Percentiles rank a stretch among this genome's conserved stretches.
Conservation (phyloP, 176 grass and related monocot genomes). For the Cenchrus purpureus region DNA sequence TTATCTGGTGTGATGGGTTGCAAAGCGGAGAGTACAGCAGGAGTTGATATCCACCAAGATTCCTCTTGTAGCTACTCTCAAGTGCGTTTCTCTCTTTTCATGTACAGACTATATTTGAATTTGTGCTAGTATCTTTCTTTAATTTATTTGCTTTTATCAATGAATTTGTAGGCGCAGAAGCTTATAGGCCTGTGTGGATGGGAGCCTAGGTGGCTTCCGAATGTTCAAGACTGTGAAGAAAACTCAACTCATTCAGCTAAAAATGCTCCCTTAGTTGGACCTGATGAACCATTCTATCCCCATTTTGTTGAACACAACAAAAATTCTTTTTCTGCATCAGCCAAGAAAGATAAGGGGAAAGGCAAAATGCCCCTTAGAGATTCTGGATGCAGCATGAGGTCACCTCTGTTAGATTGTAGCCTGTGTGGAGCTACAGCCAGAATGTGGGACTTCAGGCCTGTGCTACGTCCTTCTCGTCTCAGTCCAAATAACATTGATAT, state of each 20-base stretch:
- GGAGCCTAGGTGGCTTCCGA: slow-evolving; percentile 99
- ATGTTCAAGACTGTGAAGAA: slow-evolving; percentile 97
- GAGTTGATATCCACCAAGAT: slow-evolving; percentile 62
- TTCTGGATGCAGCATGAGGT: slow-evolving; percentile 77
- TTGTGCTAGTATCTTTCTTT: slow-evolving; percentile 27
- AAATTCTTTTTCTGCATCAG: slow-evolving; percentile 65
- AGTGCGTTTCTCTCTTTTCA: slow-evolving; percentile 52
- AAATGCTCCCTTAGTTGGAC: slow-evolving; percentile 62
- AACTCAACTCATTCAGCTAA: slow-evolving; percentile 85
- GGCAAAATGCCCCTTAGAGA: slow-evolving; percentile 70
- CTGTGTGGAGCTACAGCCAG: slow-evolving; percentile 88
- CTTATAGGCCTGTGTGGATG: slow-evolving; percentile 98
- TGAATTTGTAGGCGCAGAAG: slow-evolving; percentile 77
- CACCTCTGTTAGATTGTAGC: slow-evolving; percentile 90
- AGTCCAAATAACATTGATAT: slow-evolving; percentile 67
- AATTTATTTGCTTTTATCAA: slow-evolving; percentile 28
- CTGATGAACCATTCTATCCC: slow-evolving; percentile 45
- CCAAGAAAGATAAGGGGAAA: slow-evolving; percentile 80
- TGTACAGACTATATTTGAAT: slow-evolving; percentile 9
- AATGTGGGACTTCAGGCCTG: slow-evolving; percentile 76
- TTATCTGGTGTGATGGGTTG: slow-evolving; percentile 70
- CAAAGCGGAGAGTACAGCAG: slow-evolving; percentile 67
- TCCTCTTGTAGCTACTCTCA: slow-evolving; percentile 64
- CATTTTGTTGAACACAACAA: slow-evolving; percentile 53
- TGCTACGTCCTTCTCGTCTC: slow-evolving; percentile 63